Conservation (phyloP, 208 protist species). For the Crithidia expoeki region DNA sequence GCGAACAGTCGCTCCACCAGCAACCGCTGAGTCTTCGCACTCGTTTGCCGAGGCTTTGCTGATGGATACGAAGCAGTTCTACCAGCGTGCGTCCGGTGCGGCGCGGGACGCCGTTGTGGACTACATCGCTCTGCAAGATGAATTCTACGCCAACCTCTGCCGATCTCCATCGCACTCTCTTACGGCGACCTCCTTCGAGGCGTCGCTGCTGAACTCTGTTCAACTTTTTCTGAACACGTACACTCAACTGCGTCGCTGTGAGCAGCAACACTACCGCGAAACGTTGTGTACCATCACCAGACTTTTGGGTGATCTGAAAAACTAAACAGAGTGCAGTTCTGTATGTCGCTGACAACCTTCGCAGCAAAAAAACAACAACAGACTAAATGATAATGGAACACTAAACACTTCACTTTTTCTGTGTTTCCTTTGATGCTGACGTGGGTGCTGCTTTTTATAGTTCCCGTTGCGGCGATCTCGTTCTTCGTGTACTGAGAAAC, state of each 20-base stretch:
- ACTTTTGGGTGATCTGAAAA: background rate
- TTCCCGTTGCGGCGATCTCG: too few relatives aligned
- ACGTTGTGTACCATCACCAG: background rate
- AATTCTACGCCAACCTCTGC: background rate
- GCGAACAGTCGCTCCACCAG: background rate
- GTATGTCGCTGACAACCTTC: too few relatives aligned
- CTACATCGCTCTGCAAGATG: constrained; percentile 11
- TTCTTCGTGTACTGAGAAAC: too few relatives aligned
- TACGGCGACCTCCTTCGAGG: background rate
- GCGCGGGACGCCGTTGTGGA: constrained; percentile 1
- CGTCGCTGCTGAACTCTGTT: constrained; percentile 5
- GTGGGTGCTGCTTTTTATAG: too few relatives aligned
- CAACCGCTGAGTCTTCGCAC: background rate
- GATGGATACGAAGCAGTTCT: background rate
- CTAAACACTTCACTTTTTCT: too few relatives aligned
- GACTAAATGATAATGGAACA: too few relatives aligned
- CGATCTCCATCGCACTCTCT: background rate
- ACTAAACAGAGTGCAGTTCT: background rate
- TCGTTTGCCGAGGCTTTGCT: background rate
- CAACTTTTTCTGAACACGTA: constrained; percentile 8
- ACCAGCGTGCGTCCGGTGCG: background rate
- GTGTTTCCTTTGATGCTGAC: too few relatives aligned
- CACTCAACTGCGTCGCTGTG: constrained; percentile 14
- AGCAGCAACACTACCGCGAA: constrained; percentile 15
- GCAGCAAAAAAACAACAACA: too few relatives aligned